Percentiles rank a stretch among this genome's conserved stretches.
Conservation (phyloP, 1,284 basidiomycete species). For the Dichomitus squalens region DNA sequence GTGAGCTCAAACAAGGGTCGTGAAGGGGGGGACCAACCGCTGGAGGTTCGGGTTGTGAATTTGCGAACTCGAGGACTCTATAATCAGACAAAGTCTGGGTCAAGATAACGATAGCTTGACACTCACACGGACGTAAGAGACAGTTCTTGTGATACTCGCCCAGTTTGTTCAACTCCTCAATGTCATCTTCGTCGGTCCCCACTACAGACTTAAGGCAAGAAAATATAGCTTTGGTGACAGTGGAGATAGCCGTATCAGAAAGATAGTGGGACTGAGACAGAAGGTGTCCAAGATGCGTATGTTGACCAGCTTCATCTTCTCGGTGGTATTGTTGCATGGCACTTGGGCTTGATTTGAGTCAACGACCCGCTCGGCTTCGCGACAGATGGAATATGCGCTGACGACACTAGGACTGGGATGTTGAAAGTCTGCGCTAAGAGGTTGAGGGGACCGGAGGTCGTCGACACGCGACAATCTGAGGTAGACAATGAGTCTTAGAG, state of each 20-base stretch:
- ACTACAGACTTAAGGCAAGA: background rate
- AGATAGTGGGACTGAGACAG: background rate
- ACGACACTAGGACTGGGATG: background rate
- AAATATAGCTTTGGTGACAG: background rate
- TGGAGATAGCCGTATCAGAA: background rate
- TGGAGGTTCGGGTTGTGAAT: background rate
- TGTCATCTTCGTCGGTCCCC: background rate
- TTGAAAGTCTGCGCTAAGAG: background rate
- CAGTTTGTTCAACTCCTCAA: background rate
- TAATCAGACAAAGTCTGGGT: background rate
- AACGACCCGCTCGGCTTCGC: background rate
- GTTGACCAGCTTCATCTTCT: background rate
- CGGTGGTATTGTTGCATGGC: no score
- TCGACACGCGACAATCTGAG: background rate
- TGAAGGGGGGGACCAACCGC: background rate
- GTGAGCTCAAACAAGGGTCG: background rate
- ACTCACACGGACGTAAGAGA: background rate
- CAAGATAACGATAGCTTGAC: background rate
- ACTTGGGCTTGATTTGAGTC: background rate
- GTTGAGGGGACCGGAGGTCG: background rate
- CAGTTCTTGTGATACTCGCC: background rate
- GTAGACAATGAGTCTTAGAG: background rate
- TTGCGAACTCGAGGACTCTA: background rate
- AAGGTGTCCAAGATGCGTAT: background rate
- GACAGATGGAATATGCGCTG: background rate